These are phyloP conservation scores for Arthrinium puccinioides DNA, from an alignment of 2,329 filamentous ascomycete species.

Conservation along the genomic window DNA sequence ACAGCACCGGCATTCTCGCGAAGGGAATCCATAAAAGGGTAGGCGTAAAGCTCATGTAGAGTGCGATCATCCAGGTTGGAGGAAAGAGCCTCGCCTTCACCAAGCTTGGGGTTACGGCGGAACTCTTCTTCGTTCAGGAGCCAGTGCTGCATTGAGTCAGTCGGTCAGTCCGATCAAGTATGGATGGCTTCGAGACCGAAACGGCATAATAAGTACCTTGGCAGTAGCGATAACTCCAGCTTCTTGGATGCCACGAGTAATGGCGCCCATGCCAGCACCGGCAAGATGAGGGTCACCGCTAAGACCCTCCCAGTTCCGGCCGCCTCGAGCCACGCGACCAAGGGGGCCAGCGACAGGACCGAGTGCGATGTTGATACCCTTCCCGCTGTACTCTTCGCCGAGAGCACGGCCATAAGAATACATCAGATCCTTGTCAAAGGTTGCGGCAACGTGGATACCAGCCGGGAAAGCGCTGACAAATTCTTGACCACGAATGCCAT, in stretches of 20 bases:
- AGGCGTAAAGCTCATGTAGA: conserved; percentile 69
- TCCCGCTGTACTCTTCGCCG: conserved; percentile 25
- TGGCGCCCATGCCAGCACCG: conserved; percentile 35
- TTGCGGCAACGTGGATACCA: conserved; percentile 55
- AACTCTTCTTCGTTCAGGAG: conserved; percentile 7
- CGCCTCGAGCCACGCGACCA: conserved; percentile 40
- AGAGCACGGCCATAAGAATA: conserved; percentile 23
- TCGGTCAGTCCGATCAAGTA: no score
- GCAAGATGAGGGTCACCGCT: conserved; percentile 56
- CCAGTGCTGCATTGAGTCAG: no score
- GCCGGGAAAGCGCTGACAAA: conserved; percentile 36
- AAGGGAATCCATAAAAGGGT: conserved; percentile 81
- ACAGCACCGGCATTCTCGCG: conserved; percentile 67
- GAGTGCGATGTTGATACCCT: conserved; percentile 27
- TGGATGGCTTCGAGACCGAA: conserved; percentile 9
- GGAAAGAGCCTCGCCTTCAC: conserved; percentile 28
- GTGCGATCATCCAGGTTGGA: conserved; percentile 19
- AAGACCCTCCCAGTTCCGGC: conserved; percentile 36
- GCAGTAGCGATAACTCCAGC: conserved; percentile 64
- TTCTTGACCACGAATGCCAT: conserved; percentile 30
- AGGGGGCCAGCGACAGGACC: conserved; percentile 59
- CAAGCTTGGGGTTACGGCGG: conserved; percentile 2
- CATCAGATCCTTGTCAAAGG: conserved; percentile 54
- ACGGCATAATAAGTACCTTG: no score
- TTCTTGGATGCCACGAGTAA: conserved; percentile 62